These are phyloP conservation scores for Pythium dissimile DNA, from an alignment of 352 stramenopile species.

Conservation along the genomic window DNA sequence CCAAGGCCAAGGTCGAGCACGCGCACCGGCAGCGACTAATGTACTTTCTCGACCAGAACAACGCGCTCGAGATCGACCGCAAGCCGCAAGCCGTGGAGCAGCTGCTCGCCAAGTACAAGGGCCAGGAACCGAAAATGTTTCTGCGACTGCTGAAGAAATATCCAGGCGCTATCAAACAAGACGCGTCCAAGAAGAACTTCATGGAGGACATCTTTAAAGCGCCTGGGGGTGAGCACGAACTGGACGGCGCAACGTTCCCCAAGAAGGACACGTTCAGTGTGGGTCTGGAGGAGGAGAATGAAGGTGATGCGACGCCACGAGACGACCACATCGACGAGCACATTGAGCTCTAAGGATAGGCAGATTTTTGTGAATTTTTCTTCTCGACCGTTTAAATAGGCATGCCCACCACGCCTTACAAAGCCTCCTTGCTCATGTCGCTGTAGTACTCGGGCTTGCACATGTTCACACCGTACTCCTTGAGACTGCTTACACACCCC, in stretches of 20 bases:
- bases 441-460: conserved; percentile 81
- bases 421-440: conserved; percentile 30
- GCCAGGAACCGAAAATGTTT: conserved; percentile 60
- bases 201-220: conserved; percentile 46
- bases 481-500: no score
- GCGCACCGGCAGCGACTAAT: conserved; percentile 45
- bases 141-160: conserved; percentile 55
- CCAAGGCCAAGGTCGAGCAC: conserved; percentile 17
- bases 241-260: no score
- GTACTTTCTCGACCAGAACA: conserved; percentile 50
- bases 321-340: conserved; percentile 35
- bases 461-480: conserved; percentile 79
- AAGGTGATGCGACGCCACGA: conserved; percentile 10
- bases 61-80: conserved; percentile 36
- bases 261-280: conserved; percentile 22
- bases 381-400: not conserved
- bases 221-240: not conserved
- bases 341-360: conserved; percentile 36
- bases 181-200: conserved; percentile 45
- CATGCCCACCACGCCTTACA: not conserved
- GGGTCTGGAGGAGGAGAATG: conserved; percentile 7
- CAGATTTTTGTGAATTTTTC: not conserved
- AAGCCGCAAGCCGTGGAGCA: conserved; percentile 36
- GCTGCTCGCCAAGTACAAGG: conserved; percentile 66
- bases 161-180: conserved; percentile 45